Percentiles rank a stretch among this genome's conserved stretches.
These are phyloP conservation scores for Mytilinidion resinicola DNA, from an alignment of 495 filamentous ascomycete species.

Conservation along the genomic window DNA sequence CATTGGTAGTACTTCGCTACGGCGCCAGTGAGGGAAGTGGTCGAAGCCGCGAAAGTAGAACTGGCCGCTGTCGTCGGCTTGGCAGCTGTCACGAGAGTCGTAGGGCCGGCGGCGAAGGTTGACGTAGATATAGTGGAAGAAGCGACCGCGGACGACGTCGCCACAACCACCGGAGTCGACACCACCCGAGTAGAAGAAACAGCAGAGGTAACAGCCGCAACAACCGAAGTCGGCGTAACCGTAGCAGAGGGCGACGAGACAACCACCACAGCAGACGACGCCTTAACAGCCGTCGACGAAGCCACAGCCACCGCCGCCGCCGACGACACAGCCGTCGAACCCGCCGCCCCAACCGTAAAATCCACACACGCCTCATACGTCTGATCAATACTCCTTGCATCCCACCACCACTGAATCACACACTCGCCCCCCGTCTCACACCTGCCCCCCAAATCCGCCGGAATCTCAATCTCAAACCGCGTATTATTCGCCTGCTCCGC, in stretches of 20 bases:
- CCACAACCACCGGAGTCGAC: neutral
- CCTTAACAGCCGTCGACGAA: neutral
- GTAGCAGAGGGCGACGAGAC: neutral
- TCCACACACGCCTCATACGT: slow-evolving; percentile 71
- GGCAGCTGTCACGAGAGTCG: slow-evolving; percentile 5
- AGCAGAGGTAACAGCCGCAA: neutral
- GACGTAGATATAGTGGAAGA: neutral
- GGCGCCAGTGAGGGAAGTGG: slow-evolving; percentile 1
- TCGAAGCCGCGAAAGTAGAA: neutral
- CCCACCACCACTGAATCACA: slow-evolving; percentile 68
- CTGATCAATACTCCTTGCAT: slow-evolving; percentile 57
- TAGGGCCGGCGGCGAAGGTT: neutral
- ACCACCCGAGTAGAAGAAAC: too few species aligned
- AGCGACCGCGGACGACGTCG: neutral
- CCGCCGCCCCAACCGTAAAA: slow-evolving; percentile 48
- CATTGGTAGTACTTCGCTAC: slow-evolving; percentile 23
- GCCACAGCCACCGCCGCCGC: slow-evolving; percentile 22
- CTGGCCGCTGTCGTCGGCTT: neutral
- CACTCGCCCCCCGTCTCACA: slow-evolving; percentile 58
- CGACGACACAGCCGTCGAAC: slow-evolving; percentile 38
- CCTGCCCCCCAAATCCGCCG: slow-evolving; percentile 47
- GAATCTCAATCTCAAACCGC: slow-evolving; percentile 57
- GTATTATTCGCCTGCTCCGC: slow-evolving; percentile 47
- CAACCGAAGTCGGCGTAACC: neutral
- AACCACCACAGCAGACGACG: too few species aligned